These are phyloP conservation scores for Graphilbum sp. DNA, from an alignment of 2,329 filamentous ascomycete species.

Conservation along the genomic window DNA sequence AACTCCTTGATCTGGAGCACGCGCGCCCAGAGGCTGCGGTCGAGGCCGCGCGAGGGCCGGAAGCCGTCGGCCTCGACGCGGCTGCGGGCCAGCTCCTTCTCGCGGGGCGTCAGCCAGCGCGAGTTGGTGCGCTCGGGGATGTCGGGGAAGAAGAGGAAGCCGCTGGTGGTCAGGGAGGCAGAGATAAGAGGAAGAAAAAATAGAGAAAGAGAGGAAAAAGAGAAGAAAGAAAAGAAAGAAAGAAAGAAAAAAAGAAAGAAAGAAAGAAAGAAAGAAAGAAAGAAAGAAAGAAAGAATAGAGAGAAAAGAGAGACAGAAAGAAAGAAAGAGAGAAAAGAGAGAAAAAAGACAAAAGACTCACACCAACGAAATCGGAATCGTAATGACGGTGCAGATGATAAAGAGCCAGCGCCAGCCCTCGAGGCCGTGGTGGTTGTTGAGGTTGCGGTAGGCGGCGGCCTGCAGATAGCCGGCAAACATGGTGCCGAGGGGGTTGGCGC, in stretches of 20 bases:
- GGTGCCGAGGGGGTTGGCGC: constrained; percentile 23
- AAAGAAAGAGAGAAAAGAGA: neutral
- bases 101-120: constrained; percentile 18
- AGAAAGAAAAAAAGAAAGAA: no score
- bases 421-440: constrained; percentile 31
- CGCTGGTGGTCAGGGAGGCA: constrained; percentile 9
- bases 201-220: no score
- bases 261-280: no score
- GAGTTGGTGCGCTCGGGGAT: constrained; percentile 21
- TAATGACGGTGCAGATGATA: constrained; percentile 40
- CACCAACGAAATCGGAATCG: constrained; percentile 28
- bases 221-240: no score
- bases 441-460: constrained; percentile 34
- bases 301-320: no score
- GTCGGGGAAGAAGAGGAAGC: constrained; percentile 26
- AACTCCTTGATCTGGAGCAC: constrained; percentile 26
- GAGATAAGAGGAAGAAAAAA: no score
- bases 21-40: constrained; percentile 24
- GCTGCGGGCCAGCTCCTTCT: constrained; percentile 18
- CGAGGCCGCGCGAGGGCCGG: constrained; percentile 21
- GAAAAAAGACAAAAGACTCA: constrained; percentile 14
- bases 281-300: no score
- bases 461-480: constrained; percentile 25
- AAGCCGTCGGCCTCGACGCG: constrained; percentile 14
- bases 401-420: constrained; percentile 37